Evolutionary conservation across 78 protist genomes (phyloP).

Genomic region (Tieghemostelium lacteum): DNA sequence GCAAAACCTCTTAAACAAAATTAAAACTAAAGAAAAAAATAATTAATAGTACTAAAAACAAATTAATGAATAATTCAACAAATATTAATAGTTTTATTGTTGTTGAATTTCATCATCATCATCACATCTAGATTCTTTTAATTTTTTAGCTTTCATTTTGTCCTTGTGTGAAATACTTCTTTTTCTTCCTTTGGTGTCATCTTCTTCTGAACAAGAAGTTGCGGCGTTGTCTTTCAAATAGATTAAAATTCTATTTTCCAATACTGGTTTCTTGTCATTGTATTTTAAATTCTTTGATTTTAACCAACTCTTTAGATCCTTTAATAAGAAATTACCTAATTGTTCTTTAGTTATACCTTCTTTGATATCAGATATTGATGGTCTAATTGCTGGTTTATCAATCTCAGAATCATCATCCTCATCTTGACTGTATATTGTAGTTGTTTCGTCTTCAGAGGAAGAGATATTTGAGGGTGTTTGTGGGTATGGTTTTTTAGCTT

Average conservation of each 20-base stretch:
- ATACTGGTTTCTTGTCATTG: constrained; percentile 8
- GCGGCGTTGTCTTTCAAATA: not conserved
- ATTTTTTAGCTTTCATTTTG: not conserved
- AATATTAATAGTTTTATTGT: too few species aligned
- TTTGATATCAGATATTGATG: constrained; percentile 12
- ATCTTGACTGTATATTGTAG: not conserved
- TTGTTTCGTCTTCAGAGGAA: not conserved
- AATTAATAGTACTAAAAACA: too few species aligned
- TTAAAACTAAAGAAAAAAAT: too few species aligned
- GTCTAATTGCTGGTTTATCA: constrained; percentile 26
- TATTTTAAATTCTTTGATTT: constrained; percentile 9
- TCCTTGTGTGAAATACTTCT: not conserved
- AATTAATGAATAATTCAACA: too few species aligned
- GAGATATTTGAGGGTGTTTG: not conserved
- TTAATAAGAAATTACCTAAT: not conserved
- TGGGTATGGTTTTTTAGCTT: not conserved
- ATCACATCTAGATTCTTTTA: not conserved
- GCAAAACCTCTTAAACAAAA: too few species aligned
- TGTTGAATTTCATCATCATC: too few species aligned
- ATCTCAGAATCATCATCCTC: constrained; percentile 14
- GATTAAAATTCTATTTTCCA: constrained; percentile 1
- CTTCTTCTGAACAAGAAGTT: constrained; percentile 16
- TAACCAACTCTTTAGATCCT: constrained; percentile 8
- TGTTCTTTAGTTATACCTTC: constrained; percentile 18
- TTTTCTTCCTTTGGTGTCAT: not conserved